phyloP scores from a whole-genome alignment of 345 rosid species.

The Gossypium sturtianum region DNA sequence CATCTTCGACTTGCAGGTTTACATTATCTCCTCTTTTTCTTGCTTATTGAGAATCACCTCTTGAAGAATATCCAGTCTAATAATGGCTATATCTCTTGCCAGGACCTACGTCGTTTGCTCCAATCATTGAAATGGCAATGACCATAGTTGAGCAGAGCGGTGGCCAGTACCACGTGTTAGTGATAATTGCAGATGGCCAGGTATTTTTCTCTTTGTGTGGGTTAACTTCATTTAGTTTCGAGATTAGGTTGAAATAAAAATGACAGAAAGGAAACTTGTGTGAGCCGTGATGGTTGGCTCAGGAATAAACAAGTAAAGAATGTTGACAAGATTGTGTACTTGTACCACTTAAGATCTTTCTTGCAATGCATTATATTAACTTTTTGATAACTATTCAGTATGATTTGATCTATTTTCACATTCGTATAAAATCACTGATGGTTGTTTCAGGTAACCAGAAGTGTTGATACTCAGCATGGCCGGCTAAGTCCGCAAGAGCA shows the following conservation, averaged over 20 bases:
- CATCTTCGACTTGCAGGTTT: neutral
- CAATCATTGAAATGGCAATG: neutral
- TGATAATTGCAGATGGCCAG: neutral
- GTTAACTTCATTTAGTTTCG: neutral
- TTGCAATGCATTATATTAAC: neutral
- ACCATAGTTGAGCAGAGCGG: neutral
- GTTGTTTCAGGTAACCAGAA: slow-evolving; percentile 77
- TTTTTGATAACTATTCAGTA: neutral
- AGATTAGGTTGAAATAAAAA: neutral
- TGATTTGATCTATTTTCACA: neutral
- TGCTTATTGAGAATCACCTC: neutral
- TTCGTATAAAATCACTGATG: neutral
- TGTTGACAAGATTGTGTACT: neutral
- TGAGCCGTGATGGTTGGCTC: neutral
- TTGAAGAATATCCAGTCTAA: neutral
- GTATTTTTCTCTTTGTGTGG: neutral
- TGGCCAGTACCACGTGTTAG: neutral
- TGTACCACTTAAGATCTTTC: neutral
- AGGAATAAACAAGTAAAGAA: neutral
- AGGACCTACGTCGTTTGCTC: neutral
- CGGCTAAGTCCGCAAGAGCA: slow-evolving; percentile 81
- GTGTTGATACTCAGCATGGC: slow-evolving; percentile 68
- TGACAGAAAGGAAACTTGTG: neutral
- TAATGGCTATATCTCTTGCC: neutral
- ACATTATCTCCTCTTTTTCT: neutral